Base-by-base conservation (phyloP, 2,329 filamentous ascomycete species). In the Paraconiothyrium brasiliense region DNA sequence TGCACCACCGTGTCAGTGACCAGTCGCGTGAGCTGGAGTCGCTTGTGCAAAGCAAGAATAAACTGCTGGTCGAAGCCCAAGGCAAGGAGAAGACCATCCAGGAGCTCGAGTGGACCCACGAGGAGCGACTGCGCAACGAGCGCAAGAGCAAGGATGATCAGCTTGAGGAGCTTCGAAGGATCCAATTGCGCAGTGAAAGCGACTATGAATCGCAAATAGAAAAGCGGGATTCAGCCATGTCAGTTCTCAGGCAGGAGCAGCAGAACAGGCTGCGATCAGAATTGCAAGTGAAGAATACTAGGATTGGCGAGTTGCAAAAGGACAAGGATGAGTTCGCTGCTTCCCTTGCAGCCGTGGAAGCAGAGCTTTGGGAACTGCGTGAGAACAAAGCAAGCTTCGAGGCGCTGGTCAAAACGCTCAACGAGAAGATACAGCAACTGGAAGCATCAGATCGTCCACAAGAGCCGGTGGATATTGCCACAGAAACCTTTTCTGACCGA, bases 371-470 rank as follows among this genome's bases (percentile, higher is more conserved):
- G 1, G 58, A 65, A 2, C 57, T 79, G 20, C 63, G 66, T 14
- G 71, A 76, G 48, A 72, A 70, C 41, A 79, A 78, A 58, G 68
- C 67, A 16, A 63, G 69, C 0, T 77, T 78, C 13, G 69, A 74
- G 55, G 60, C 64, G 3, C 62, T 78, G 34, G 71, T 79, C 4
- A 62, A 66, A 9, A 72, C 65, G 7, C 65, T 79, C 1, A 67
- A 76, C 49, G 69, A 76, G 44, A 76, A 76, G 61, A 68, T 72
- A 4, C 63, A 60, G 20, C 67, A 74, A 3, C 55, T 78, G 2
- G 67, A 76, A 24, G 69, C 77, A 46, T 71, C 71, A 67, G 47
- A 70, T 1, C 61, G 60, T 27, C 61, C 64, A 5, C 47, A 51
- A 16, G 66, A 70, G 27, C 27, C 56, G 24, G 32, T 57, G 37